Percentiles rank a stretch among this genome's conserved stretches.
phyloP scores from a whole-genome alignment of 352 stramenopile species.

The Elongisporangium undulatum region DNA sequence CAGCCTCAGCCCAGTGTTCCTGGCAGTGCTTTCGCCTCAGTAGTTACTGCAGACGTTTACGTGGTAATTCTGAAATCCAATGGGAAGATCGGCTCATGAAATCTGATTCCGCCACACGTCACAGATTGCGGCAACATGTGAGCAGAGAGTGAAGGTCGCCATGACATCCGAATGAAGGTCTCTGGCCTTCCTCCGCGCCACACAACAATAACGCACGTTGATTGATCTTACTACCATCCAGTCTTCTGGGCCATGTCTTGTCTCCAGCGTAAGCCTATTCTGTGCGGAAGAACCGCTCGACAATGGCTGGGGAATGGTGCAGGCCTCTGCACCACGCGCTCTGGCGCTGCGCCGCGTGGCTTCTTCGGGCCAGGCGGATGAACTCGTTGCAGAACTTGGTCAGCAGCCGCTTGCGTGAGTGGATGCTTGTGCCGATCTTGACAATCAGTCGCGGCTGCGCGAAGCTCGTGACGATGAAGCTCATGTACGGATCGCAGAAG shows the following conservation, averaged over 20 bases:
- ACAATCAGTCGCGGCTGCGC: constrained; percentile 30
- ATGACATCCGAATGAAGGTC: background rate
- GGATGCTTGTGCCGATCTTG: constrained; percentile 25
- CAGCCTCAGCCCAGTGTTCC: no score
- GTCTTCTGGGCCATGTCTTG: background rate
- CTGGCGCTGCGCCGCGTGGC: constrained; percentile 11
- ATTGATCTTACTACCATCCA: no score
- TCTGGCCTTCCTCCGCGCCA: background rate
- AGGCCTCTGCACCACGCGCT: constrained; percentile 21
- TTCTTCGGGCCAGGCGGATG: constrained; percentile 20
- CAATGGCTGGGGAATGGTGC: constrained; percentile 18
- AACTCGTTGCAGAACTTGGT: constrained; percentile 29
- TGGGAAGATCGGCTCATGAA: background rate
- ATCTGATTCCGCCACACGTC: background rate
- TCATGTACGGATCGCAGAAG: constrained; percentile 38
- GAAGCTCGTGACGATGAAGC: constrained; percentile 33
- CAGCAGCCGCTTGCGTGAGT: constrained; percentile 21
- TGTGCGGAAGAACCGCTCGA: constrained; percentile 27
- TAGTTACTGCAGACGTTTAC: no score
- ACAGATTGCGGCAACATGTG: background rate
- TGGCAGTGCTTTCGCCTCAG: no score
- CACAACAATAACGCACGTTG: no score
- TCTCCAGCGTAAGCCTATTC: constrained; percentile 1
- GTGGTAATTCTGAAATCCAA: background rate
- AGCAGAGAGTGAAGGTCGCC: background rate